A percentile compares a stretch with the other conserved stretches of the same genome.
These are phyloP conservation scores for Aureobasidium sp. DNA, from an alignment of 2,329 filamentous ascomycete genomes.

Conservation along the genomic window DNA sequence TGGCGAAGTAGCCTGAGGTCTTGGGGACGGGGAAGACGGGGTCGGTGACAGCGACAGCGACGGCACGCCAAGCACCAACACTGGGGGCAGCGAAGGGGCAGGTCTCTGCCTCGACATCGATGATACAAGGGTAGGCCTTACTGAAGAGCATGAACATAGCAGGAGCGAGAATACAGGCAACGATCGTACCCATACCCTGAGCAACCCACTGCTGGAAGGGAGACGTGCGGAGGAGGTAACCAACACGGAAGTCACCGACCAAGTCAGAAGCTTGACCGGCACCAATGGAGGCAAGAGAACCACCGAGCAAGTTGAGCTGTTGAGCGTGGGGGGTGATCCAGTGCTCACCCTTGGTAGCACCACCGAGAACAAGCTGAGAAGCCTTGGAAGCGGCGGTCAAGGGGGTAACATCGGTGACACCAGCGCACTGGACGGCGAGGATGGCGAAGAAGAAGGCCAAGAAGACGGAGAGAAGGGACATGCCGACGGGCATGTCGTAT, in stretches of 20 bases:
- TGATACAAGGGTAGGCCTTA: constrained; percentile 74
- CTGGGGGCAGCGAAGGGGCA: constrained; percentile 71
- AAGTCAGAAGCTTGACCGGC: constrained; percentile 53
- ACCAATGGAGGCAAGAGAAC: constrained; percentile 48
- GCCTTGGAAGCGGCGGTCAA: constrained; percentile 74
- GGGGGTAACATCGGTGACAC: constrained; percentile 63
- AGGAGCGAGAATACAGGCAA: constrained; percentile 72
- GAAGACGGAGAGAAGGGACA: constrained; percentile 62
- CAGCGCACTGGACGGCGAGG: constrained; percentile 67
- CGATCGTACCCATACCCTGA: constrained; percentile 67
- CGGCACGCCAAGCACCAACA: constrained; percentile 71
- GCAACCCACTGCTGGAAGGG: constrained; percentile 73
- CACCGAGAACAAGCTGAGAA: constrained; percentile 73
- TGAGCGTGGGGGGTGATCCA: constrained; percentile 61
- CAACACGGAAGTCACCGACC: constrained; percentile 71
- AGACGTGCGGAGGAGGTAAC: constrained; percentile 71
- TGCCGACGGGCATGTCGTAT: constrained; percentile 63
- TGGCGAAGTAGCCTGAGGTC: constrained; percentile 63
- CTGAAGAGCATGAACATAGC: constrained; percentile 75
- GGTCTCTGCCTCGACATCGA: constrained; percentile 48
- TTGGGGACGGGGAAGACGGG: constrained; percentile 62
- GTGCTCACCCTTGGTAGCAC: constrained; percentile 63
- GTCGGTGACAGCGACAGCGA: constrained; percentile 68
- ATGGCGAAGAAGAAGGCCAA: constrained; percentile 69
- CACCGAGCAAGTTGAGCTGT: constrained; percentile 71